These are phyloP conservation scores for Apiospora marii DNA, from an alignment of 2,329 filamentous ascomycete species.

Conservation along the genomic window DNA sequence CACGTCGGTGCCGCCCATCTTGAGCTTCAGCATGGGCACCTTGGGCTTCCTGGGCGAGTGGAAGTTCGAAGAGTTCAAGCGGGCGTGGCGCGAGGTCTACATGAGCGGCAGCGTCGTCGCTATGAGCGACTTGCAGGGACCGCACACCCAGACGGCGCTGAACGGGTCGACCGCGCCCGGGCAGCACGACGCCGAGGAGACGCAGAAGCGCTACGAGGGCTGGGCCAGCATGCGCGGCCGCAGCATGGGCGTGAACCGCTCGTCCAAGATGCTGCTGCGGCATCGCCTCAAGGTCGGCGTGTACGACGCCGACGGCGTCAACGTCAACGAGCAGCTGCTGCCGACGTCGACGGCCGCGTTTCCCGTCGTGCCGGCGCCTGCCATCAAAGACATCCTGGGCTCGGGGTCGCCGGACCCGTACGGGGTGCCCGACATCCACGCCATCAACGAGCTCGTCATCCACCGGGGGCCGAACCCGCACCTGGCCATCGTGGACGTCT, in stretches of 20 bases:
- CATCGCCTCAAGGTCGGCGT: slow-evolving; percentile 88
- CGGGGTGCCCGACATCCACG: slow-evolving; percentile 60
- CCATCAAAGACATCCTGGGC: slow-evolving; percentile 25
- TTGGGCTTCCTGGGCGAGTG: slow-evolving; percentile 95
- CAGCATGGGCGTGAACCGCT: slow-evolving; percentile 77
- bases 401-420: slow-evolving; percentile 28
- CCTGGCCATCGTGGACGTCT: slow-evolving; percentile 90
- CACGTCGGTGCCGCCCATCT: slow-evolving; percentile 82
- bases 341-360: slow-evolving; percentile 55
- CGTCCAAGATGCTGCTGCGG: slow-evolving; percentile 83
- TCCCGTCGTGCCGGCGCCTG: slow-evolving; percentile 35
- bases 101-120: slow-evolving; percentile 72
- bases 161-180: slow-evolving; percentile 34
- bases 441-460: slow-evolving; percentile 94
- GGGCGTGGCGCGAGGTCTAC: slow-evolving; percentile 91
- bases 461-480: slow-evolving; percentile 91
- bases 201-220: slow-evolving; percentile 41
- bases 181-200: slow-evolving; percentile 36
- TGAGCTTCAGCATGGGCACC: slow-evolving; percentile 97
- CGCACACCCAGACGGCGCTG: slow-evolving; percentile 44
- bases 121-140: slow-evolving; percentile 52
- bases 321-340: slow-evolving; percentile 62
- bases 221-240: slow-evolving; percentile 83
- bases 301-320: slow-evolving; percentile 72
- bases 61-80: slow-evolving; percentile 93